Base-by-base conservation (phyloP, 2,329 filamentous ascomycete genomes). In the Xylariaceae sp. region DNA sequence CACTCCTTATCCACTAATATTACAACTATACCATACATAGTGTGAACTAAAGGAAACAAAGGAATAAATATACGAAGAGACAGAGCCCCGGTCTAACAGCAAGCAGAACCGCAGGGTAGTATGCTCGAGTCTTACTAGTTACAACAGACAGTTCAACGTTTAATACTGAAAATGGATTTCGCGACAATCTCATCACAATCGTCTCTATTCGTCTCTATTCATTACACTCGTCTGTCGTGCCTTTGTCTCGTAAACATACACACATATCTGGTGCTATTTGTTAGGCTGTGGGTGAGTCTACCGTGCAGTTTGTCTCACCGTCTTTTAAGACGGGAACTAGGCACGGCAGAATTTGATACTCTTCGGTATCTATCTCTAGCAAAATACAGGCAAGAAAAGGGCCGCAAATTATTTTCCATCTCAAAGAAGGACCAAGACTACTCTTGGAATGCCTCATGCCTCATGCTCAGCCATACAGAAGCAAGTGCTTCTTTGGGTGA, bases 361-460 rank as follows among this genome's bases (percentile, higher is more conserved):
- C 15, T 43, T 16, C 23, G 18, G 33, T 41, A 23, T 26, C 41
- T 39, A 16, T 47, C 26, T 40, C 20, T 36, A 39, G 47, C 47
- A 51, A 45, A 24, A 48, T 51, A 43, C 30, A 30, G 41, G 40
- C 40, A 50, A 53, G 32, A 33, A 41, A 20, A 40, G 27, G 30
- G 13, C 33, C 48, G 16, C 27, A 27, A 32, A 16, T 36, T 33
- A 27, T 30, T 26, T 26, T 9, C 15, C 39, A 43, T 16, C 16
- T n/a, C 20, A 11, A 29, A 11, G 11, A 15, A 18, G 27, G n/a
- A 39, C 23, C n/a, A 3, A 16, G 3, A 10, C 29, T 23, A 18
- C 18, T 40, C 55, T 51, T 23, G 33, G 18, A 39, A 49, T 37
- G 41, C 50, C 54, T 36, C n/a, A n/a, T n/a, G n/a, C n/a, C n/a